A percentile compares a stretch with the other conserved stretches of the same genome.
Evolutionary conservation across 2,329 filamentous ascomycete genomes (phyloP).

Genomic region (Endoconidiophora laricicola): DNA sequence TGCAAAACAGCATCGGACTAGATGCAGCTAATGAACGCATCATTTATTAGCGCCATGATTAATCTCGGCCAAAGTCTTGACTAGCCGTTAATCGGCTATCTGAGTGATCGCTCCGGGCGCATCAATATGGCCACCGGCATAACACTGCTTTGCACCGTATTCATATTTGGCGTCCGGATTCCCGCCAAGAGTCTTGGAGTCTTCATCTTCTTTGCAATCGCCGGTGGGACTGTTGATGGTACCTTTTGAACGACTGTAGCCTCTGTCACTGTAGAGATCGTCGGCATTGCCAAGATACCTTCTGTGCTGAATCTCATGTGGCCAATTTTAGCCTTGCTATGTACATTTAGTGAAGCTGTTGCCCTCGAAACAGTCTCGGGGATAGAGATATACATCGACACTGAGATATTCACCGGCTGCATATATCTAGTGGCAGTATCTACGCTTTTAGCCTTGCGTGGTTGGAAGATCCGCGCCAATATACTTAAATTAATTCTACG

Average conservation of each 20-base stretch:
- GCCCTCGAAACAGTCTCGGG: conserved; percentile 35
- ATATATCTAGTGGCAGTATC: conserved; percentile 37
- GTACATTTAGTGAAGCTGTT: conserved; percentile 51
- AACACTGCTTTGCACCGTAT: conserved; percentile 46
- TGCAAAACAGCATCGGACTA: conserved; percentile 48
- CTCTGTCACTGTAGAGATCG: conserved; percentile 57
- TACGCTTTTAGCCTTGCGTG: conserved; percentile 21
- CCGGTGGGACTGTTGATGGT: conserved; percentile 55
- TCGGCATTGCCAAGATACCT: conserved; percentile 52
- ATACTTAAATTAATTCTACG: too few species aligned
- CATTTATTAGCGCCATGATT: conserved; percentile 54
- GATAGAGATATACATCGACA: conserved; percentile 31
- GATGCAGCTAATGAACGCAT: conserved; percentile 42
- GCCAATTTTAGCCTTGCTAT: conserved; percentile 53
- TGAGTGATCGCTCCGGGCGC: conserved; percentile 51
- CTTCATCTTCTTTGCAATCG: conserved; percentile 52
- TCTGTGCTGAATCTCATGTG: conserved; percentile 53
- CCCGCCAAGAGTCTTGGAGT: conserved; percentile 47
- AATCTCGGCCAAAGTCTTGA: conserved; percentile 53
- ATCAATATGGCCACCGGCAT: conserved; percentile 55
- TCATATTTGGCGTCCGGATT: conserved; percentile 57
- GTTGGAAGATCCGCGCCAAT: conserved; percentile 21
- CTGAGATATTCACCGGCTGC: conserved; percentile 42
- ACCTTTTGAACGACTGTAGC: conserved; percentile 54
- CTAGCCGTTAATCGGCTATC: conserved; percentile 54